Conservation (phyloP, 768 basidiomycete species). For the Calocybe cyanea region DNA sequence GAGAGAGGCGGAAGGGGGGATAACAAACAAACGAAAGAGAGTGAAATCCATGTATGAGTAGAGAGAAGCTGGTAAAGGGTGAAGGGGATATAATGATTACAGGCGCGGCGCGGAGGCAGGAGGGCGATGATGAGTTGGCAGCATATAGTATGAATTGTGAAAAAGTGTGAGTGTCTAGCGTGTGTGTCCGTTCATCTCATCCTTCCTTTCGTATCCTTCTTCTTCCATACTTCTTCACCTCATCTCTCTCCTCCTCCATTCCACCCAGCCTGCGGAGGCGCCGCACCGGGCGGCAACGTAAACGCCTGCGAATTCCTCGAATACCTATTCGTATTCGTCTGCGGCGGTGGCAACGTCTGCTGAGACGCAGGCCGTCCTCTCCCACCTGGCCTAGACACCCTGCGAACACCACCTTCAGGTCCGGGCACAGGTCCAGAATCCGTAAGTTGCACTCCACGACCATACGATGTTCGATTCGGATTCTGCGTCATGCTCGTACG, state of each 20-base stretch:
- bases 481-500: conserved; percentile 18
- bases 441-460: conserved; percentile 70
- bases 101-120: no score
- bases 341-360: conserved; percentile 39
- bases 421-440: conserved; percentile 84
- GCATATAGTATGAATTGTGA: no score
- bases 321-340: conserved; percentile 10
- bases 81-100: no score
- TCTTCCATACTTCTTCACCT: neutral
- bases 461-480: conserved; percentile 32
- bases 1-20: no score
- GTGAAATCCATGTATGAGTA: no score
- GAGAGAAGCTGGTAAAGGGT: no score
- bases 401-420: conserved; percentile 74
- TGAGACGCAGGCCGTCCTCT: conserved; percentile 60
- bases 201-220: neutral
- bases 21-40: no score
- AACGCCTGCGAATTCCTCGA: conserved; percentile 13
- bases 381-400: conserved; percentile 62
- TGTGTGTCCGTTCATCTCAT: no score
- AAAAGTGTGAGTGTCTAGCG: no score
- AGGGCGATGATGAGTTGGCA: no score
- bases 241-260: conserved; percentile 1
- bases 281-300: conserved; percentile 9
- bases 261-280: conserved; percentile 7